Percentiles rank a stretch among this genome's conserved stretches.
These are phyloP conservation scores for Podila verticillata DNA, from an alignment of 192 early-diverging fungal genomes.

Conservation along the genomic window DNA sequence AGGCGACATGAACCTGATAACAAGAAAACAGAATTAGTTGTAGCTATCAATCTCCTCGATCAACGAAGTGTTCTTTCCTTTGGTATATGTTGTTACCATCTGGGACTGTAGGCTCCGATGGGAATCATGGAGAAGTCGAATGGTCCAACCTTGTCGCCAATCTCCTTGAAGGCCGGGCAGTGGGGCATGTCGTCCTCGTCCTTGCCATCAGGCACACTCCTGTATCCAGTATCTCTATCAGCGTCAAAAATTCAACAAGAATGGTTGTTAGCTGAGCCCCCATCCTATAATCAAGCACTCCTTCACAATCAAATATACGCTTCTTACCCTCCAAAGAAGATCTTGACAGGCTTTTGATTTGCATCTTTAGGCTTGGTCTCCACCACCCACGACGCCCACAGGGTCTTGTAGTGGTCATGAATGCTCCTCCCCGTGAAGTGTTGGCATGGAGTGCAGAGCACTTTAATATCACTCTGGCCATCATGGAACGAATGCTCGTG, in stretches of 20 bases:
- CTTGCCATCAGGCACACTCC: conserved; percentile 57
- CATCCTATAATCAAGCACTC: background rate
- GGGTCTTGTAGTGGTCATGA: conserved; percentile 73
- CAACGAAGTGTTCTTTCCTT: too few species aligned
- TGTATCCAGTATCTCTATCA: conserved; percentile 83
- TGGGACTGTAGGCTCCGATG: conserved; percentile 87
- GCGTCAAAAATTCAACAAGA: conserved; percentile 22
- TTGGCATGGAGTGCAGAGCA: conserved; percentile 78
- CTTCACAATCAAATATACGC: background rate
- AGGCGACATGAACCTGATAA: conserved; percentile 66
- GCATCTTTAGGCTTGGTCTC: conserved; percentile 48
- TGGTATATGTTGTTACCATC: conserved; percentile 42
- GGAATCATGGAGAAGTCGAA: conserved; percentile 82
- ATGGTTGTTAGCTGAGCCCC: background rate
- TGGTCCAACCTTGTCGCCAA: conserved; percentile 76
- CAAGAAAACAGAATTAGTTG: too few species aligned
- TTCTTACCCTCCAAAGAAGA: conserved; percentile 70
- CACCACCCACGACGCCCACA: conserved; percentile 85
- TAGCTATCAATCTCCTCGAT: too few species aligned
- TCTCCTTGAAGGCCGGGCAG: conserved; percentile 88
- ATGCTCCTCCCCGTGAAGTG: conserved; percentile 74
- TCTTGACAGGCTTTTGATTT: conserved; percentile 39
- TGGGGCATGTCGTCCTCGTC: conserved; percentile 63
- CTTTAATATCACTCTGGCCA: conserved; percentile 24
- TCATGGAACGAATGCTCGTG: conserved; percentile 39